A percentile compares a stretch with the other conserved stretches of the same genome.
phyloP scores from a whole-genome alignment of 2,329 filamentous ascomycete genomes.

The Microcyclosporella mali region DNA sequence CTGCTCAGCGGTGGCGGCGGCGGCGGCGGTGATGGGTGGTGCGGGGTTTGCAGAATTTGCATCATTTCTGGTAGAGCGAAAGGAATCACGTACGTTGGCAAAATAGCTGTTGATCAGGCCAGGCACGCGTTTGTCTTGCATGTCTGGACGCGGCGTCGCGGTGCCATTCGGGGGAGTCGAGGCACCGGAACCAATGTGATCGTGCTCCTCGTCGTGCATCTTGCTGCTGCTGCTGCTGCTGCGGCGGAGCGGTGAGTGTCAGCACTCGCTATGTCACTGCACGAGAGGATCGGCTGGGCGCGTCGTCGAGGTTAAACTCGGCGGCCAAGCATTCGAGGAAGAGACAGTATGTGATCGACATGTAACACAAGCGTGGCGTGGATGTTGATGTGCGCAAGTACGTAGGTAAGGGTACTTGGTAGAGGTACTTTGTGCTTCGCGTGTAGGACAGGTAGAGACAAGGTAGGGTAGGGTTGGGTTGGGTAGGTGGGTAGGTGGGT shows the following conservation, averaged over 20 bases:
- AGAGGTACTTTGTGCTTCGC: too few species aligned
- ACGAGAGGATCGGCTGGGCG: too few species aligned
- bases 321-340: too few species aligned
- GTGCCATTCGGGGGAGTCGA: slow-evolving; percentile 78
- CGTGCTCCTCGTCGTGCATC: slow-evolving; percentile 58
- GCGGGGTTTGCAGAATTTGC: slow-evolving; percentile 29
- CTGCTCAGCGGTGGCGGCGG: slow-evolving; percentile 8
- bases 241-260: slow-evolving; percentile 18
- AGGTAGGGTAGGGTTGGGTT: too few species aligned
- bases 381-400: too few species aligned
- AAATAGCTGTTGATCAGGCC: slow-evolving; percentile 94
- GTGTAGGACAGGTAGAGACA: too few species aligned
- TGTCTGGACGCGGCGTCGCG: slow-evolving; percentile 88
- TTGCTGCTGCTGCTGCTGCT: slow-evolving; percentile 33
- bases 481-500: too few species aligned
- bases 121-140: slow-evolving; percentile 81
- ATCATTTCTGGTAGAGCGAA: slow-evolving; percentile 41
- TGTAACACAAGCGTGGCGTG: too few species aligned
- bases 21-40: slow-evolving; percentile 18
- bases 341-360: too few species aligned
- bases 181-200: slow-evolving; percentile 72
- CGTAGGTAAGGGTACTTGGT: too few species aligned
- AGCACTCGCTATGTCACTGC: slow-evolving; percentile 22
- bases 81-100: slow-evolving; percentile 94
- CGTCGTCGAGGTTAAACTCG: too few species aligned